Base-by-base conservation (phyloP, 2,329 filamentous ascomycete species). In the Emmonsiellopsis sp. region DNA sequence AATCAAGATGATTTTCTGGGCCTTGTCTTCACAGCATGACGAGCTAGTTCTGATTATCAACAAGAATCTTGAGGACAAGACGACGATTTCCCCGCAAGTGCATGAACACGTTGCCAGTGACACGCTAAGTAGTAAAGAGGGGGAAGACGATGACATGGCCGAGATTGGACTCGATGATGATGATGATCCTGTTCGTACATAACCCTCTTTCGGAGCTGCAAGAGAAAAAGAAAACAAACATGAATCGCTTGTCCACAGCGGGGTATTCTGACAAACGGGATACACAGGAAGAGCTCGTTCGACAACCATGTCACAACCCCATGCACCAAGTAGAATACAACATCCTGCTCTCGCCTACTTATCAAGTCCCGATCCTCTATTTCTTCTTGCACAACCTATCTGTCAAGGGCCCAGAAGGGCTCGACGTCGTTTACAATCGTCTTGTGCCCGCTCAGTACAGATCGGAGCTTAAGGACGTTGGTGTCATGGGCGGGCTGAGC, bases 281-380 rank as follows among this genome's bases (percentile, higher is more conserved):
- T 57, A 32, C 32, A 43, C 58, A 73, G 65, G 73, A 76, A 63
- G 69, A 71, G 52, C 69, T 76, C 55, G 61, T 74, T 56, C 70
- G 67, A 50, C 56, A 54, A 37, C 20, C 59, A 49, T 50, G 61
- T 47, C 50, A 55, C 51, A 54, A 70, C 69, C 55, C 66, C 67
- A 57, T 72, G 73, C 53, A 73, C 76, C 61, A 67, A 51, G 81
- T 87, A 59, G 77, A 79, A 56, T 91, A 90, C 71, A 84, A 89
- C 67, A 82, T 91, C 62, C 79, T 88, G 63, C 76, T 87, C 56
- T 88, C 89, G 61, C 81, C 84, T 53, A 87, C 84, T 54, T 92
- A 91, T 70, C 79, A 79, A 57, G 80, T 85, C 45, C 87, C 87
- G 7, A 86, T 87, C 55, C 76, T 91, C 53, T 91, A 87, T 80